A percentile compares a stretch with the other conserved stretches of the same genome.
Evolutionary conservation across 2,329 filamentous ascomycete genomes (phyloP).

Genomic region (Karstenula rhodostoma): DNA sequence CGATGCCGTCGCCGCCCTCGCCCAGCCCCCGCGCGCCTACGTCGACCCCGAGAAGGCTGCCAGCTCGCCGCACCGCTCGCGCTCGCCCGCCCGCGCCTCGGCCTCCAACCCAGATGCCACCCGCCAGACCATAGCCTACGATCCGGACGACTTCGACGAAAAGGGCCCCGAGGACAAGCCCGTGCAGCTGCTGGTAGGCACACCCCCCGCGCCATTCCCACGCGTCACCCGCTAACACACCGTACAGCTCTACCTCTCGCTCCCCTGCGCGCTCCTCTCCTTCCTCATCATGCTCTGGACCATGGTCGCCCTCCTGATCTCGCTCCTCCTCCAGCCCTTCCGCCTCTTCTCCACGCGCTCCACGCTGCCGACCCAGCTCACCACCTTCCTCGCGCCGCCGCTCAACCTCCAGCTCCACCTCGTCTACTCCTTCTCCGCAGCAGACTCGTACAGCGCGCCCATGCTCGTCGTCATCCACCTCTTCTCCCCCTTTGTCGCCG

Average conservation of each 20-base stretch:
- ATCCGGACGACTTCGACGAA: constrained; percentile 49
- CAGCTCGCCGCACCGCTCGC: constrained; percentile 29
- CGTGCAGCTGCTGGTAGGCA: constrained; percentile 52
- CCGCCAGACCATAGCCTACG: constrained; percentile 33
- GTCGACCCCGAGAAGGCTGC: constrained; percentile 46
- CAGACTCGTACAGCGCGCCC: constrained; percentile 49
- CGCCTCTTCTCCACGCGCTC: constrained; percentile 61
- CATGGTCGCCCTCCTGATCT: constrained; percentile 56
- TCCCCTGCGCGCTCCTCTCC: constrained; percentile 63
- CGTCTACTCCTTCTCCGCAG: constrained; percentile 54
- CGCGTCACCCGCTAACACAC: background rate
- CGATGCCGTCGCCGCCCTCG: constrained; percentile 20
- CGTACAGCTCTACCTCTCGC: constrained; percentile 61
- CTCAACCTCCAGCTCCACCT: constrained; percentile 61
- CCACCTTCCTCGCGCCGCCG: constrained; percentile 61
- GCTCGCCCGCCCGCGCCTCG: constrained; percentile 30
- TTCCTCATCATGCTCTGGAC: constrained; percentile 64
- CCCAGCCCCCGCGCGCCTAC: constrained; percentile 37
- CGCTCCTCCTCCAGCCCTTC: constrained; percentile 60
- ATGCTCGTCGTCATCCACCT: constrained; percentile 63
- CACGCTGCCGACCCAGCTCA: constrained; percentile 59
- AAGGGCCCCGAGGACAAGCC: constrained; percentile 54
- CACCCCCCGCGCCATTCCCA: background rate
- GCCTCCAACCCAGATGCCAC: constrained; percentile 30
- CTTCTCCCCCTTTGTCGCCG: constrained; percentile 64